Evolutionary conservation across 306 rosid genomes (phyloP).

Genomic region (Sesbania bispinosa): DNA sequence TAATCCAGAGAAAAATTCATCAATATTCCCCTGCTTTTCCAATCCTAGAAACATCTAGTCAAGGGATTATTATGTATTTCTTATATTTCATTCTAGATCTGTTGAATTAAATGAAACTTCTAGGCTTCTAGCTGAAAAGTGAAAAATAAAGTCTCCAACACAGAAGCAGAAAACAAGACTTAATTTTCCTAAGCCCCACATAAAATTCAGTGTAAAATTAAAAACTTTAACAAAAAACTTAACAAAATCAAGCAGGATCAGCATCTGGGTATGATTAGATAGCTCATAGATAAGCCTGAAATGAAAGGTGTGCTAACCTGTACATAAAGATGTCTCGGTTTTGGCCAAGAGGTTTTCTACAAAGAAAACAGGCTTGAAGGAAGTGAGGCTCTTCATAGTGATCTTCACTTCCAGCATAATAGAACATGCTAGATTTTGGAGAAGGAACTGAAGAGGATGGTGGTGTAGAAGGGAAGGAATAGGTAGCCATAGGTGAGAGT

Average conservation of each 20-base stretch:
- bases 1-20: not conserved
- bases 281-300: not conserved
- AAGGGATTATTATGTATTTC: not conserved
- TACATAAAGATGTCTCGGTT: slow-evolving; percentile 91
- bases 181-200: not conserved
- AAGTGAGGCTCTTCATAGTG: slow-evolving; percentile 61
- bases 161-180: not conserved
- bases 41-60: not conserved
- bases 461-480: not conserved
- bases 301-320: slow-evolving; percentile 44
- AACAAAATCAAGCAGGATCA: not conserved
- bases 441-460: slow-evolving; percentile 17
- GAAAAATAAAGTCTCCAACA: not conserved
- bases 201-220: not conserved
- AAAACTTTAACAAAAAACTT: not conserved
- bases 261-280: slow-evolving; percentile 15
- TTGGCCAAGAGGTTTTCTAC: slow-evolving; percentile 61
- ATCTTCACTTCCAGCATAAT: slow-evolving; percentile 45
- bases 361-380: slow-evolving; percentile 81
- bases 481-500: slow-evolving; percentile 27
- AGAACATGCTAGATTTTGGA: slow-evolving; percentile 49
- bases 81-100: no score
- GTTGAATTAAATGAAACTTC: not conserved
- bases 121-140: no score
- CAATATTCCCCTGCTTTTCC: no score